Conservation (phyloP, 2,329 filamentous ascomycete species). For the Microdochium paspali region DNA sequence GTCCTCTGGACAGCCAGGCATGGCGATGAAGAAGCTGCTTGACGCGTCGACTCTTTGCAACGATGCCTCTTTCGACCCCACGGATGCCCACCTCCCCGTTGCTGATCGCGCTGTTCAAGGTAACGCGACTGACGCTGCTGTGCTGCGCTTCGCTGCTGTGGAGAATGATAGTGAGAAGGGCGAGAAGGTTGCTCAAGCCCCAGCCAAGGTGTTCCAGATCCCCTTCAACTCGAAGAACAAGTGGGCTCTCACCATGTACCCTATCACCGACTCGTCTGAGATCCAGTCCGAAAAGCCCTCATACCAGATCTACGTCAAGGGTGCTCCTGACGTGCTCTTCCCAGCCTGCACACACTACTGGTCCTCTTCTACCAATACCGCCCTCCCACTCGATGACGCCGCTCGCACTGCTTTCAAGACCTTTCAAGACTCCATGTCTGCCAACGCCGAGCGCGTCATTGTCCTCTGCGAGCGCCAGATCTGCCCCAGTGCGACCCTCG, state of each 20-base stretch:
- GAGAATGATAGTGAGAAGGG: slow-evolving; percentile 3
- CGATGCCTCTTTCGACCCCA: slow-evolving; percentile 30
- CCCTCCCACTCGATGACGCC: slow-evolving; percentile 22
- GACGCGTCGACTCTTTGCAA: slow-evolving; percentile 27
- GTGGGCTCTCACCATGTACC: slow-evolving; percentile 36
- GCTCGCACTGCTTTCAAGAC: slow-evolving; percentile 21
- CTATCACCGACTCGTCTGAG: slow-evolving; percentile 39
- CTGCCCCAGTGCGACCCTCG: slow-evolving; percentile 10
- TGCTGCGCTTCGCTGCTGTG: slow-evolving; percentile 27
- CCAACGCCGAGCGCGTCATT: slow-evolving; percentile 32
- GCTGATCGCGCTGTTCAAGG: slow-evolving; percentile 25
- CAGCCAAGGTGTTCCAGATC: slow-evolving; percentile 24
- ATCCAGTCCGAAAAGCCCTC: slow-evolving; percentile 14
- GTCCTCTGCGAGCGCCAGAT: slow-evolving; percentile 29
- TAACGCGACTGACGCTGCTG: slow-evolving; percentile 32
- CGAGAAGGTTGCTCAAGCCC: slow-evolving; percentile 6
- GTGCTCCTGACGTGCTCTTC: slow-evolving; percentile 41
- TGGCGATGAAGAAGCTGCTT: slow-evolving; percentile 12
- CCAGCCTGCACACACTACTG: slow-evolving; percentile 24
- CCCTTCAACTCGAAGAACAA: slow-evolving; percentile 43
- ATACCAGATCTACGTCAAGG: slow-evolving; percentile 40
- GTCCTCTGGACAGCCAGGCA: background rate
- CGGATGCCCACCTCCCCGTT: slow-evolving; percentile 23
- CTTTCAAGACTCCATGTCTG: slow-evolving; percentile 28
- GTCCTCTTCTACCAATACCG: slow-evolving; percentile 18